Evolutionary conservation across 345 rosid genomes (phyloP).

Genomic region (Heritiera littoralis): DNA sequence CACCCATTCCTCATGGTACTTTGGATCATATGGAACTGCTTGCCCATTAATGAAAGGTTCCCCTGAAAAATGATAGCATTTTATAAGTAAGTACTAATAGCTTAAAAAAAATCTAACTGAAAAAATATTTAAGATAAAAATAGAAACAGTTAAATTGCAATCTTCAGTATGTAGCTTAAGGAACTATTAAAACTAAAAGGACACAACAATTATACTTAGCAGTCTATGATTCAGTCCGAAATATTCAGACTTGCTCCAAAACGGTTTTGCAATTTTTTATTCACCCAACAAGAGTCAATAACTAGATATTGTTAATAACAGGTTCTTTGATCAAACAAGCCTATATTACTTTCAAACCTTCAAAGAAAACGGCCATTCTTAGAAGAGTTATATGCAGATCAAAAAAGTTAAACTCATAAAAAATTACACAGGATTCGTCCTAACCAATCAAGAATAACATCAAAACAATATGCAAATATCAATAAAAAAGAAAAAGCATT

Average conservation of each 20-base stretch:
- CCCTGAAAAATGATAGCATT: neutral
- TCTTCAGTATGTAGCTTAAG: neutral
- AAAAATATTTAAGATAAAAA: neutral
- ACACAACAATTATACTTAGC: neutral
- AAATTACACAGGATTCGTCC: neutral
- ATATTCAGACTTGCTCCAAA: neutral
- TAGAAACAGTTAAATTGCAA: neutral
- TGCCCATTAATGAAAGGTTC: slow-evolving; percentile 64
- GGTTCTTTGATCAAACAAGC: neutral
- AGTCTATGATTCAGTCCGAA: neutral
- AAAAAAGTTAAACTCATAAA: neutral
- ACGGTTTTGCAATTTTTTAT: neutral
- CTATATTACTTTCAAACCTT: neutral
- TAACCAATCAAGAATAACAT: neutral
- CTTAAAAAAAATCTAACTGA: neutral
- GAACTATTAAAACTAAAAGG: neutral
- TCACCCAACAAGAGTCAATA: neutral
- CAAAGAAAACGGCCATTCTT: neutral
- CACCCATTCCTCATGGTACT: slow-evolving; percentile 97
- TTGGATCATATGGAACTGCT: slow-evolving; percentile 95
- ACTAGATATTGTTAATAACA: neutral
- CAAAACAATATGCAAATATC: neutral
- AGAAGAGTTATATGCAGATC: neutral
- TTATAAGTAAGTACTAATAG: neutral
- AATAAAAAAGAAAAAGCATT: neutral